Base-by-base conservation (phyloP, 768 basidiomycete genomes). In the Phanerochaete carnosa region DNA sequence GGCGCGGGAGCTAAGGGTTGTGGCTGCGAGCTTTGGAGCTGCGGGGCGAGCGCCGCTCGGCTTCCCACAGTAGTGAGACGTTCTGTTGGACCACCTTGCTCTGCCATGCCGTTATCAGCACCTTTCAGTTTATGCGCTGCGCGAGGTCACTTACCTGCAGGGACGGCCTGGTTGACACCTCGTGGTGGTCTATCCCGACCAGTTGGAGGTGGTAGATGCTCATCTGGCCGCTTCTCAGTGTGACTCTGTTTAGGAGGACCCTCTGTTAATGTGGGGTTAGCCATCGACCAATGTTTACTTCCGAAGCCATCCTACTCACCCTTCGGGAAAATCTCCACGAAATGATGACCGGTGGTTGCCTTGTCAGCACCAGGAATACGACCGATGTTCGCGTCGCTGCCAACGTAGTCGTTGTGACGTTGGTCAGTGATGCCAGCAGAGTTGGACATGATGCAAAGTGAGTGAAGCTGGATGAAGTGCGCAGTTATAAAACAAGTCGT, bases 391-490 rank as follows among this genome's bases (percentile, higher is more conserved):
- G 66, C 67, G 32, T 68, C 67, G 47, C 35, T 55, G 55, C 67
- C 70, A 19, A 70, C 69, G 46, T 66, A 70, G 66, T 71, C 70
- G 64, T 71, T 69, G 66, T 71, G 70, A 56, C 66, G 66, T 49
- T 46, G 33, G 43, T 59, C 60, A 49, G 69, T 71, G 22, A 68
- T 58, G 5, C 35, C 39, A 55, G 54, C 54, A 28, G 35, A 39
- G 37, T 43, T 43, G 12, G 54, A 55, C 54, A 55, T 55, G 54
- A 13, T 55, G 9, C 7, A 33, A 13, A 12, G 26, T 22, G 39
- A 16, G 33, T 43, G 37, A 25, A n/a, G 8, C 16, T n/a, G 12
- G 22, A 35, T 33, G 26, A n/a, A 7, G 45, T 32, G 11, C 35
- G 9, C 26, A 19, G n/a, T 29, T 2, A 28, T 7, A 7, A 35